A percentile compares a stretch with the other conserved stretches of the same genome.
These are phyloP conservation scores for Barnettozyma pratensis DNA, from an alignment of 805 yeast genomes.

Conservation along the genomic window DNA sequence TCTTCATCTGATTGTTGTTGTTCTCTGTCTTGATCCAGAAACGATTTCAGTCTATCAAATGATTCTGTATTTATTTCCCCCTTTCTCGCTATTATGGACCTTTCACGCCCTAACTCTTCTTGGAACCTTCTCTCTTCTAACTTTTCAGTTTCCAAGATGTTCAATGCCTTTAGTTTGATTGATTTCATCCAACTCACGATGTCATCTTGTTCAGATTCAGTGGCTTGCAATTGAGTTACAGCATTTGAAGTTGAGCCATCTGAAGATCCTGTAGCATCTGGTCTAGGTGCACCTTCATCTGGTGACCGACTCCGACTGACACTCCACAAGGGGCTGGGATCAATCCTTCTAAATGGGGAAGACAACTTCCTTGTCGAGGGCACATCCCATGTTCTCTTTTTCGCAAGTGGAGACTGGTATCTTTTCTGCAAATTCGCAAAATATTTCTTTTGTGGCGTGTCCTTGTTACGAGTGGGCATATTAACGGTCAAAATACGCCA, in stretches of 20 bases:
- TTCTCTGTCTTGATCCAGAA: constrained; percentile 11
- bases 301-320: neutral
- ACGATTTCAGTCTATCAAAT: constrained; percentile 18
- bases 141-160: constrained; percentile 27
- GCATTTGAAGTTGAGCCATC: neutral
- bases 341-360: constrained; percentile 23
- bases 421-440: constrained; percentile 4
- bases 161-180: constrained; percentile 29
- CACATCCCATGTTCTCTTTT: constrained; percentile 22
- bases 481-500: neutral
- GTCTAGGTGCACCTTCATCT: too few species aligned
- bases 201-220: constrained; percentile 14
- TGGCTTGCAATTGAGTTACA: neutral
- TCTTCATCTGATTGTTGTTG: neutral
- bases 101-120: constrained; percentile 30
- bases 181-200: constrained; percentile 30
- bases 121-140: constrained; percentile 34
- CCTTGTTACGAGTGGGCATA: constrained; percentile 1
- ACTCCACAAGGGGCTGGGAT: neutral
- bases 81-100: constrained; percentile 18
- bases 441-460: constrained; percentile 7
- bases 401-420: constrained; percentile 15
- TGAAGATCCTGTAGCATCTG: neutral
- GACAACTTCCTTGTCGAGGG: constrained; percentile 11
- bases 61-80: constrained; percentile 19